Percentiles rank a stretch among this genome's conserved stretches.
phyloP scores from a whole-genome alignment of 2,329 filamentous ascomycete species.

The Parasarocladium wereldwijsianum region DNA sequence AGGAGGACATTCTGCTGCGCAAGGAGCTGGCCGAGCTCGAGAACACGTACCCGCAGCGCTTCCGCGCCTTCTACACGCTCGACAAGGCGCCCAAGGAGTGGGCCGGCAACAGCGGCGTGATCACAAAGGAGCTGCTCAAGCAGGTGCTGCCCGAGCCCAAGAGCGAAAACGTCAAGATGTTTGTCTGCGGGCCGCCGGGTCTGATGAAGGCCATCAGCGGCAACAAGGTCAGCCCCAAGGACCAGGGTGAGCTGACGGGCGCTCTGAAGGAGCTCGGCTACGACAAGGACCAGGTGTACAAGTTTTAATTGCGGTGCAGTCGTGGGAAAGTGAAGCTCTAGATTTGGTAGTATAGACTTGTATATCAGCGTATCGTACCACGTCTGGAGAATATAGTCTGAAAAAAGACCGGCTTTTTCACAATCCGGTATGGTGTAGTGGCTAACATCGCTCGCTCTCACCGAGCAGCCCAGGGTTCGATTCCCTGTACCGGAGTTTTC shows the following conservation, averaged over 20 bases:
- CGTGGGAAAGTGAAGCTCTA: too few species aligned
- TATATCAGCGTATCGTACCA: too few species aligned
- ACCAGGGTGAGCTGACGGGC: conserved; percentile 83
- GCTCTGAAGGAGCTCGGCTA: conserved; percentile 70
- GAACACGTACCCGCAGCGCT: conserved; percentile 88
- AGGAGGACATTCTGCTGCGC: conserved; percentile 87
- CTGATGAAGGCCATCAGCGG: conserved; percentile 91
- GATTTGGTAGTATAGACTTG: too few species aligned
- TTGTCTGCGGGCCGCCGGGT: conserved; percentile 85
- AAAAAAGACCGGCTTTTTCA: too few species aligned
- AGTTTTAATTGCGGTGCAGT: conserved; percentile 49
- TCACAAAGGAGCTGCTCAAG: conserved; percentile 88
- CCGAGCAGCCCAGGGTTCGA: conserved; percentile 21
- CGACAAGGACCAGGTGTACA: conserved; percentile 69
- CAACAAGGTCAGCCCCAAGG: conserved; percentile 75
- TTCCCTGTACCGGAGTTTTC: conserved; percentile 12
- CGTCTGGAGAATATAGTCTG: too few species aligned
- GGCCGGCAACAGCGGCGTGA: conserved; percentile 62
- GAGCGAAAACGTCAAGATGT: conserved; percentile 84
- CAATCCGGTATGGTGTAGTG: conserved; percentile 22
- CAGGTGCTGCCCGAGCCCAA: conserved; percentile 88
- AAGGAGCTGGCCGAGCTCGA: conserved; percentile 73
- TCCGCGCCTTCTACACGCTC: conserved; percentile 88
- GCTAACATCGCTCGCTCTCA: conserved; percentile 22
- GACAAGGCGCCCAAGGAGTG: conserved; percentile 72